These are phyloP conservation scores for Panaeolus cyanescens DNA, from an alignment of 768 basidiomycete species.

Conservation along the genomic window DNA sequence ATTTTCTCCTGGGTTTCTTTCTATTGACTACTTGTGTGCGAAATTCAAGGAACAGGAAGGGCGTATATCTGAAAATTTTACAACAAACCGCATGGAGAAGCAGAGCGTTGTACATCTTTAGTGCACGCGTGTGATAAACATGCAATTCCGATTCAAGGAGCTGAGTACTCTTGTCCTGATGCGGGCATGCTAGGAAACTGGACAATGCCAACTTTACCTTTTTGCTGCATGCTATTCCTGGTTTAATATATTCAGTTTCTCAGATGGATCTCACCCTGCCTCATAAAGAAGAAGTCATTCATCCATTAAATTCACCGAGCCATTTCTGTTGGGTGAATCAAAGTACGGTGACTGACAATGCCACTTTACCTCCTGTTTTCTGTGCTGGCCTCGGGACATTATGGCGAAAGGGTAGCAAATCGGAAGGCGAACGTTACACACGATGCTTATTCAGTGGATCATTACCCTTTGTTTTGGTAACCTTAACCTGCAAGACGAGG, in stretches of 20 bases:
- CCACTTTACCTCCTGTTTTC: neutral
- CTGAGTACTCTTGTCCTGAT: neutral
- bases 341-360: neutral
- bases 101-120: neutral
- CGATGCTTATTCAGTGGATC: neutral
- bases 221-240: neutral
- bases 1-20: neutral
- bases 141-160: neutral
- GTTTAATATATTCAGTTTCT: neutral
- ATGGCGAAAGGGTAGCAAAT: neutral
- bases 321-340: neutral
- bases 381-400: neutral
- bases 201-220: neutral
- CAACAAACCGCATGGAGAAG: neutral
- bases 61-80: neutral
- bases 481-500: neutral
- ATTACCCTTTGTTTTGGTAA: neutral
- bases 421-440: neutral
- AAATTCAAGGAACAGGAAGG: neutral
- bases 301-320: neutral
- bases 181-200: neutral
- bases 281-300: neutral
- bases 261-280: neutral
- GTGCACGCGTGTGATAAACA: neutral
- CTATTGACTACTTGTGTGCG: neutral